A percentile compares a stretch with the other conserved stretches of the same genome.
Evolutionary conservation across 257 asterid species (phyloP).

Genomic region (Gentiana macrophylla): DNA sequence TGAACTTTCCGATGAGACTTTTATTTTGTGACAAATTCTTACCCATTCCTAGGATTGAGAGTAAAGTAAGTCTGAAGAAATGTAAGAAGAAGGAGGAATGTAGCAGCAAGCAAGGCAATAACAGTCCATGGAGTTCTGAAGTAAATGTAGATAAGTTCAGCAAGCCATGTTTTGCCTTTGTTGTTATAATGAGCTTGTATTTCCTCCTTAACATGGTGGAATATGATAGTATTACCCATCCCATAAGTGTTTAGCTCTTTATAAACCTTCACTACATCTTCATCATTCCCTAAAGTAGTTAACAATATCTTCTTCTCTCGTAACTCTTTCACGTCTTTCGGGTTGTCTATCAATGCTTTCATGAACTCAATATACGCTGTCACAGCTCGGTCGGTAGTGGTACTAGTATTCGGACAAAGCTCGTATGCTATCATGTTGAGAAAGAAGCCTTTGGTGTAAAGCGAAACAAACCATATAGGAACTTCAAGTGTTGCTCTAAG

Average conservation of each 20-base stretch:
- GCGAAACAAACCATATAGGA: not conserved
- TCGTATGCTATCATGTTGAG: conserved; percentile 26
- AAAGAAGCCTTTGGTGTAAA: not conserved
- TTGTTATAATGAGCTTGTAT: conserved; percentile 21
- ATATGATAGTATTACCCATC: conserved; percentile 2
- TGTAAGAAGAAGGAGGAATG: conserved; percentile 18
- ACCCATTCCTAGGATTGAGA: conserved; percentile 3
- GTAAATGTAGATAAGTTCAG: conserved; percentile 21
- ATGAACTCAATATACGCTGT: conserved; percentile 21
- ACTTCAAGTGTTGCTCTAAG: not conserved
- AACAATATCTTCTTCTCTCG: conserved; percentile 18
- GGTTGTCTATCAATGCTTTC: conserved; percentile 22
- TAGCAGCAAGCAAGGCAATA: conserved; percentile 21
- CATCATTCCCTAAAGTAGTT: conserved; percentile 17
- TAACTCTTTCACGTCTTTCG: conserved; percentile 1
- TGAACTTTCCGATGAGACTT: too few relatives aligned
- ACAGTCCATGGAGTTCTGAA: conserved; percentile 33
- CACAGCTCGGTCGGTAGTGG: conserved; percentile 1
- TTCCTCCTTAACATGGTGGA: conserved; percentile 11
- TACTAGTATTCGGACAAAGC: conserved; percentile 8
- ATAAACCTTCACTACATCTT: conserved; percentile 22
- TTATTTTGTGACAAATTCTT: too few relatives aligned
- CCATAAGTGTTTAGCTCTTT: conserved; percentile 21
- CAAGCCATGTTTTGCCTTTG: conserved; percentile 26
- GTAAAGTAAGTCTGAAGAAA: conserved; percentile 14